Conservation (phyloP, 805 yeast species). For the Metschnikowia vanudenii region DNA sequence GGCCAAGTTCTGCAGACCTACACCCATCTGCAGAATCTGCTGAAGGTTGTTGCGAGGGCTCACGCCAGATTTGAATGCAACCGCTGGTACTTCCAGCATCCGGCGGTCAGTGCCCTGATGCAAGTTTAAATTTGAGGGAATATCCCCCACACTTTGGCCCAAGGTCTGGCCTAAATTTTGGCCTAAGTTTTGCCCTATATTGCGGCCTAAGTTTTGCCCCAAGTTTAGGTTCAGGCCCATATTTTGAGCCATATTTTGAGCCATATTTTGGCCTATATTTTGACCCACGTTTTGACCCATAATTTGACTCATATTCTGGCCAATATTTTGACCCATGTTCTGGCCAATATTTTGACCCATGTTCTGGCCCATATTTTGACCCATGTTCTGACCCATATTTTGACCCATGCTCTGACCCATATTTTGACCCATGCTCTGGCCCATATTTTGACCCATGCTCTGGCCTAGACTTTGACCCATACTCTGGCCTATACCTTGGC, state of each 20-base stretch:
- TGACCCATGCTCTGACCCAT: conserved; percentile 1
- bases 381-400: not conserved
- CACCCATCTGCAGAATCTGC: conserved; percentile 10
- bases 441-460: not conserved
- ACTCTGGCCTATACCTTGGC: not conserved
- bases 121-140: not conserved
- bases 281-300: not conserved
- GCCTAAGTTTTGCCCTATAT: too few species aligned
- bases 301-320: not conserved
- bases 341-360: not conserved
- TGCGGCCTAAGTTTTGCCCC: too few species aligned
- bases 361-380: conserved; percentile 1
- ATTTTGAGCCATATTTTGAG: not conserved
- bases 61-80: conserved; percentile 1
- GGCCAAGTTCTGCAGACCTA: conserved; percentile 9
- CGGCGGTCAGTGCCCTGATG: conserved; percentile 1
- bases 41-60: conserved; percentile 2
- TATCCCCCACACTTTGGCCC: not conserved
- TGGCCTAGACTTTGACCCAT: not conserved
- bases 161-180: not conserved
- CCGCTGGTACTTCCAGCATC: not conserved
- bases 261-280: not conserved
- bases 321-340: not conserved
- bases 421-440: not conserved
- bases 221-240: not conserved